A percentile compares a stretch with the other conserved stretches of the same genome.
Conservation (phyloP, 768 basidiomycete species). For the Boletus vinaceobasis region DNA sequence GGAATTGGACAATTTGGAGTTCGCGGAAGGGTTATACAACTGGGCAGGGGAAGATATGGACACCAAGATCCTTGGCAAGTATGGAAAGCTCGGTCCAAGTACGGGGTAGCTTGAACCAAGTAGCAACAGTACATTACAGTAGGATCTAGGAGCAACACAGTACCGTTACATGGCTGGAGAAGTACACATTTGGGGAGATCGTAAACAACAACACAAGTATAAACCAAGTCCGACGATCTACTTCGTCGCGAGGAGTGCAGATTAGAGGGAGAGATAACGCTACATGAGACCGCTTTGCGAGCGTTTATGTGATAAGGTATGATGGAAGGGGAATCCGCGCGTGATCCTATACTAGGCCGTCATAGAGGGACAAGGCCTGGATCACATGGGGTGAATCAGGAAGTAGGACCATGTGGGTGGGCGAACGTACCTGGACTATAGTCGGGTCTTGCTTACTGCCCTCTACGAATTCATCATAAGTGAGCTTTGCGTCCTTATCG, state of each 20-base stretch:
- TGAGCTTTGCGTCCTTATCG: conserved; percentile 89
- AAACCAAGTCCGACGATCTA: conserved; percentile 16
- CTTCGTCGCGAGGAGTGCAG: conserved; percentile 8
- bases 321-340: conserved; percentile 1
- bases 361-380: conserved; percentile 91
- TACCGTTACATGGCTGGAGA: conserved; percentile 27
- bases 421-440: conserved; percentile 80
- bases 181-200: conserved; percentile 21
- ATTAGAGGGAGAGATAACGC: conserved; percentile 28
- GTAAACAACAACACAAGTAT: conserved; percentile 8
- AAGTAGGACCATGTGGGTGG: conserved; percentile 5
- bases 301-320: conserved; percentile 25
- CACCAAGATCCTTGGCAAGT: conserved; percentile 70
- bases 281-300: conserved; percentile 19
- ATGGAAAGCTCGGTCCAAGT: conserved; percentile 53
- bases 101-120: conserved; percentile 2
- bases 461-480: conserved; percentile 96
- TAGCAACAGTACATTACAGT: conserved; percentile 22
- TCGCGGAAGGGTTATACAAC: conserved; percentile 79
- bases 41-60: conserved; percentile 87
- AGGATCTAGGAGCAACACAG: conserved; percentile 14
- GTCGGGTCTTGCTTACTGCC: conserved; percentile 99
- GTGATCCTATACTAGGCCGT: conserved; percentile 74
- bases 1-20: conserved; percentile 89
- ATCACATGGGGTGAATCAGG: conserved; percentile 17